Conservation (phyloP, 2,329 filamentous ascomycete genomes). For the Scedosporium minutisporum region DNA sequence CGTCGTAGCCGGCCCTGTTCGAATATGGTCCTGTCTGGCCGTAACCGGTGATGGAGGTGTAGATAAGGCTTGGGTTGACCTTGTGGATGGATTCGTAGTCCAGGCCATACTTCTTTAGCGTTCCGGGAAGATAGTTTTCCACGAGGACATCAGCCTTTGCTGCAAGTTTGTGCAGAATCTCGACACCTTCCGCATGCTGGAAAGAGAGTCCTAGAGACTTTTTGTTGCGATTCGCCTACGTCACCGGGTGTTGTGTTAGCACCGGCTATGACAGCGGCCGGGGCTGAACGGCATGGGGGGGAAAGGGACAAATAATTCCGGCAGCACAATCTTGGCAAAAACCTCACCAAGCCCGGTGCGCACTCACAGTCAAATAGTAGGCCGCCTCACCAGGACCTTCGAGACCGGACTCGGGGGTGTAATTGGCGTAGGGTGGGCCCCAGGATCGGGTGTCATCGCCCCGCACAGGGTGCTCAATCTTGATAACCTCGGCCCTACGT, state of each 20-base stretch:
- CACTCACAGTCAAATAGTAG: conserved; percentile 36
- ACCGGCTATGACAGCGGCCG: too few species aligned
- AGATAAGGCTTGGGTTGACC: conserved; percentile 81
- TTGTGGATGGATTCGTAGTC: conserved; percentile 73
- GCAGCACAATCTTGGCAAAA: background rate
- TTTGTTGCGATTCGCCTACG: conserved; percentile 89
- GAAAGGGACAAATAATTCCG: too few species aligned
- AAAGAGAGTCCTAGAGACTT: conserved; percentile 90
- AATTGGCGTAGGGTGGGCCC: conserved; percentile 88
- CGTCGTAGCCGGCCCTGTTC: conserved; percentile 85
- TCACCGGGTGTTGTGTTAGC: background rate
- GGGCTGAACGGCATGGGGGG: too few species aligned
- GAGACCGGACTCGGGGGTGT: conserved; percentile 48
- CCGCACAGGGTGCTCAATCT: conserved; percentile 84
- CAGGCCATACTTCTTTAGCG: conserved; percentile 80
- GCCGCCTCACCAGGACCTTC: conserved; percentile 81
- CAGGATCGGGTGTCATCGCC: conserved; percentile 93
- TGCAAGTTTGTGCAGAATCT: conserved; percentile 77
- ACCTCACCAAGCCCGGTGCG: background rate
- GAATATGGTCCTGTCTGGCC: conserved; percentile 90
- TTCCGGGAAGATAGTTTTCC: conserved; percentile 90
- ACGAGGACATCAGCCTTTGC: conserved; percentile 85
- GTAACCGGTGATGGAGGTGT: conserved; percentile 94
- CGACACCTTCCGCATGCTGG: conserved; percentile 70
- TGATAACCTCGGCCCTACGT: conserved; percentile 83